Conservation (phyloP, 2,329 filamentous ascomycete species). For the Penicillium sp. region DNA sequence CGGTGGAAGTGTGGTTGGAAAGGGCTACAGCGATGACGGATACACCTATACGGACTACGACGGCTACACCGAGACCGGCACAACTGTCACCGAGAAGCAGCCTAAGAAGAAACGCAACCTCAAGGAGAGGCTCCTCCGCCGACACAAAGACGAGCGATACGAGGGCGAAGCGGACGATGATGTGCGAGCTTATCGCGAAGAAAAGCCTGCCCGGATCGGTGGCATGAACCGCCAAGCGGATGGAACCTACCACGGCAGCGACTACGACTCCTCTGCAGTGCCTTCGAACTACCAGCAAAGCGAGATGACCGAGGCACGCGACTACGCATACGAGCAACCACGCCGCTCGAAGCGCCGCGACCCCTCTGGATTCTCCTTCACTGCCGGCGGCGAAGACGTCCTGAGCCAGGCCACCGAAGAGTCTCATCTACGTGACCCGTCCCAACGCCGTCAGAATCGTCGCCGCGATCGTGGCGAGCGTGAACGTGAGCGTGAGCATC, state of each 20-base stretch:
- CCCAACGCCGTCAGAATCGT: conserved; percentile 30
- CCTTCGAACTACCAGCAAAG: conserved; percentile 52
- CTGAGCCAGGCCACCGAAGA: conserved; percentile 40
- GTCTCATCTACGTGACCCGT: conserved; percentile 30
- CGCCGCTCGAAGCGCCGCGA: conserved; percentile 27
- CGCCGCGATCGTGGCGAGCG: conserved; percentile 28
- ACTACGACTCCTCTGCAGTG: conserved; percentile 63
- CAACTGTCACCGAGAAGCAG: conserved; percentile 37
- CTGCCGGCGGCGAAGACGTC: conserved; percentile 47
- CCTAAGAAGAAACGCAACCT: conserved; percentile 34
- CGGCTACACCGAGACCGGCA: conserved; percentile 44
- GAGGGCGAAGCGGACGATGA: conserved; percentile 65
- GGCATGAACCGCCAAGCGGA: conserved; percentile 83
- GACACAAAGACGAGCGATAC: conserved; percentile 50
- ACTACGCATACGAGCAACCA: conserved; percentile 36
- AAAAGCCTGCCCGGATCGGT: conserved; percentile 81
- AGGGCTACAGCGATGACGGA: conserved; percentile 66
- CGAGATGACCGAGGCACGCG: conserved; percentile 49
- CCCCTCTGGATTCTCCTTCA: conserved; percentile 49
- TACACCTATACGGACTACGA: conserved; percentile 45
- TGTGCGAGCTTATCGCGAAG: conserved; percentile 78
- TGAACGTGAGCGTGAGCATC: background rate
- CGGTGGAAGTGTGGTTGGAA: conserved; percentile 71
- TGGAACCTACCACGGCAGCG: conserved; percentile 77
- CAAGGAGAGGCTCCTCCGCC: conserved; percentile 38